Percentiles rank a stretch among this genome's conserved stretches.
These are phyloP conservation scores for Cladorrhinum sp. DNA, from an alignment of 2,329 filamentous ascomycete species.

Conservation along the genomic window DNA sequence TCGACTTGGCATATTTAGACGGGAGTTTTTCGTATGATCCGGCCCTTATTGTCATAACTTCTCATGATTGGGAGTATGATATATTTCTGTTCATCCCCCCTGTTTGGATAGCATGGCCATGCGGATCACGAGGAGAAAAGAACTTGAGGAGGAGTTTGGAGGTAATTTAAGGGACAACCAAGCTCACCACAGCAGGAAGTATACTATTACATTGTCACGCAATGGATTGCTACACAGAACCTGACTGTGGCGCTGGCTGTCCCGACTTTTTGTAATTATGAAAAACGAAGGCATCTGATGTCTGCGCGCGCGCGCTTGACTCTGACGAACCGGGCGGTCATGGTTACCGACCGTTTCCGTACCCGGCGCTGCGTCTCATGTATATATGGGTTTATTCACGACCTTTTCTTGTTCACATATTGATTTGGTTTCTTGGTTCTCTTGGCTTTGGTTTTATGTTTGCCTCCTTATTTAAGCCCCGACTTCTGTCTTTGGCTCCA, in stretches of 20 bases:
- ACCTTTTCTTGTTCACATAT: neutral
- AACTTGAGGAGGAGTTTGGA: neutral
- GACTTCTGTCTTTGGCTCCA: too few species aligned
- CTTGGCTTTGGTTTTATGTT: neutral
- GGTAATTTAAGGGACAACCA: neutral
- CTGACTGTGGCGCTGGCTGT: neutral
- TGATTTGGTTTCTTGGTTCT: neutral
- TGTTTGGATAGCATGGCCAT: neutral
- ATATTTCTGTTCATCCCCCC: neutral
- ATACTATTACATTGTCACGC: too few species aligned
- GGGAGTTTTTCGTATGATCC: conserved; percentile 7
- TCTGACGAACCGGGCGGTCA: neutral
- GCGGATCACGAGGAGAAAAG: too few species aligned
- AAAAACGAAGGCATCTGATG: neutral
- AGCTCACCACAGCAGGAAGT: too few species aligned
- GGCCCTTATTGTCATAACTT: neutral
- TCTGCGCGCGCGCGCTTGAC: neutral
- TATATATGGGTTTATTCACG: conserved; percentile 17
- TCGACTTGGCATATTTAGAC: conserved; percentile 9
- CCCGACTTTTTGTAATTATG: neutral
- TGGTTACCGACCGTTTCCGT: neutral
- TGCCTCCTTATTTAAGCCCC: neutral
- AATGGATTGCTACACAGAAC: too few species aligned
- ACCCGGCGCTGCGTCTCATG: conserved; percentile 4
- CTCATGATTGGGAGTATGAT: neutral